Evolutionary conservation across 1,139 yeast genomes (phyloP), one percentile per base, ranked within the genome.

Genomic region (Torulaspora pretoriensis): DNA sequence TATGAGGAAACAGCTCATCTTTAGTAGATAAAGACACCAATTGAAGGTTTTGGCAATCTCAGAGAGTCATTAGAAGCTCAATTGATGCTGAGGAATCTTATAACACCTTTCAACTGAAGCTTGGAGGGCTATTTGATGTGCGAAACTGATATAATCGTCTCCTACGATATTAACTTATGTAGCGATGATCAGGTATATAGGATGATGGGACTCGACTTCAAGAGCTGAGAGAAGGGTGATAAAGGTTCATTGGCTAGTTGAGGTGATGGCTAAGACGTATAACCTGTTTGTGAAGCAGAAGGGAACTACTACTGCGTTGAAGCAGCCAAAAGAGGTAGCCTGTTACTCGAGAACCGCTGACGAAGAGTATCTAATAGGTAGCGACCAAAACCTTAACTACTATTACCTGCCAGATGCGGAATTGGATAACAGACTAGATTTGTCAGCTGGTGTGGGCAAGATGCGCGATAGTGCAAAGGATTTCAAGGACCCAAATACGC

Each of bases 371-470:
- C 45, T 55, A 12, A 75, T 72, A 23, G 64, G 73, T 13, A 81
- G 77, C 50, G 79, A 75, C 40, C 69, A 79, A 0, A 66, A 74
- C 8, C 65, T 86, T 41, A 68, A 74, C 19, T 87, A 87, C 66
- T 89, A 73, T 68, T 92, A 88, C 63, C 72, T 89, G 35, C 94
- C 96, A 3, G 89, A 85, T 58, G 64, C 79, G 5, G 76, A 72
- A 38, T 59, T 85, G 14, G 80, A 77, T 40, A 68, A 69, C 32
- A 68, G 71, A 29, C 43, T 59, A 8, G 90, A 88, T 59, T 71
- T 92, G 25, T 72, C 73, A 23, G 74, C 72, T 2, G 97, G 97
- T 0, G 75, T 72, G 56, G 68, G 71, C 16, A 72, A 77, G 38
- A 86, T 84, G 63, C 69, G 72, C 42, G 59, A 63, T 31, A 83